Conservation (phyloP, 2,329 filamentous ascomycete genomes). For the Fusarium lyarnte region DNA sequence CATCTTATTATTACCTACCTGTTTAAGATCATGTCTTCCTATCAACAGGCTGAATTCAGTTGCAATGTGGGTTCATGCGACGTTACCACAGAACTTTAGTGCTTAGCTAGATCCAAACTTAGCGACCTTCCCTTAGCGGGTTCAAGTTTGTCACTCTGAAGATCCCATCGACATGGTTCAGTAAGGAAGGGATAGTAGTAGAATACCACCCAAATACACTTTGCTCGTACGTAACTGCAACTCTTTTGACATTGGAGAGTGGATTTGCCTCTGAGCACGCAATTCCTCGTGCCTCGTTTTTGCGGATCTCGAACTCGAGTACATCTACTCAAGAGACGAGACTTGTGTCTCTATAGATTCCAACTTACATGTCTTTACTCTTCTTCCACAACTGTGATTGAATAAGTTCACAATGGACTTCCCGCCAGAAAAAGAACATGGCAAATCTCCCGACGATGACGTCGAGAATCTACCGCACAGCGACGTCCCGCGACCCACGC, state of each 20-base stretch:
- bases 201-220: conserved; percentile 1
- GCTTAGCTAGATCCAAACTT: conserved; percentile 1
- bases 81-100: conserved; percentile 10
- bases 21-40: too few species aligned
- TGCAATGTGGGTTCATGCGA: background rate
- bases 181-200: background rate
- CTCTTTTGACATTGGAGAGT: conserved; percentile 14
- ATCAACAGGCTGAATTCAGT: background rate
- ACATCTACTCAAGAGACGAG: background rate
- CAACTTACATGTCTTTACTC: background rate
- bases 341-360: background rate
- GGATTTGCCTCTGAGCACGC: conserved; percentile 41
- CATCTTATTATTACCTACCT: too few species aligned
- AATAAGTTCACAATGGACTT: conserved; percentile 2
- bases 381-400: background rate
- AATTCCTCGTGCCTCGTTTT: conserved; percentile 38
- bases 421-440: conserved; percentile 26
- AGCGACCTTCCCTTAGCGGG: conserved; percentile 26
- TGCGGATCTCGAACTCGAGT: background rate
- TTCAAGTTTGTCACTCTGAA: background rate
- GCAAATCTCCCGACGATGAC: conserved; percentile 24
- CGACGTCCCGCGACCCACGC: conserved; percentile 26
- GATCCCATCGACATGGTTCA: conserved; percentile 18
- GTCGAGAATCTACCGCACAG: conserved; percentile 27
- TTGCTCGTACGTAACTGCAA: conserved; percentile 27